A percentile compares a stretch with the other conserved stretches of the same genome.
These are phyloP conservation scores for Taphrina communis DNA, from an alignment of 1,139 yeast genomes.

Conservation along the genomic window DNA sequence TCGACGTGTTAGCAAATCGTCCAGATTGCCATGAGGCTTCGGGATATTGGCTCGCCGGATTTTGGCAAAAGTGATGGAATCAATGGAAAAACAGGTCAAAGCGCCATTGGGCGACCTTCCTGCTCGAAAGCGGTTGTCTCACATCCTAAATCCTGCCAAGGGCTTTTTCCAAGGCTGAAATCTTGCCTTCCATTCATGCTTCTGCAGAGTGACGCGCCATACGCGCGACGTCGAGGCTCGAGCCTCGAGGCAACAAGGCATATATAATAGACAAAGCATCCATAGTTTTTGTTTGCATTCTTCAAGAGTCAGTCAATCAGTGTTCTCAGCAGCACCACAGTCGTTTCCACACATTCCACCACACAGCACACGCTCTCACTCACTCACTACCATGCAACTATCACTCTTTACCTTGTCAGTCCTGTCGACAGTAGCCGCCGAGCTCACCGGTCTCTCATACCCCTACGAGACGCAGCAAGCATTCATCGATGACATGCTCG, in stretches of 20 bases:
- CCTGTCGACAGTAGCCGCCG: constrained; percentile 43
- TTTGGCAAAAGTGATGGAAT: constrained; percentile 2
- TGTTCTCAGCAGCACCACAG: background rate
- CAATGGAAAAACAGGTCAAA: background rate
- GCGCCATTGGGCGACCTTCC: constrained; percentile 8
- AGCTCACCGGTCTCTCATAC: constrained; percentile 46
- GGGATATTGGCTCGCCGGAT: background rate
- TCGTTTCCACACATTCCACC: constrained; percentile 4
- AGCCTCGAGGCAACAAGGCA: background rate
- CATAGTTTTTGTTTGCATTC: background rate
- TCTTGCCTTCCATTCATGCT: constrained; percentile 4
- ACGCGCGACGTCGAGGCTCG: background rate
- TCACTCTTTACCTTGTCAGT: constrained; percentile 36
- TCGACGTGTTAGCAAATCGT: background rate
- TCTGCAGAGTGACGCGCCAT: background rate
- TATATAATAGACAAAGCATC: constrained; percentile 4
- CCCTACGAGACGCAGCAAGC: constrained; percentile 45
- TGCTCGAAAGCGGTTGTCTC: constrained; percentile 21
- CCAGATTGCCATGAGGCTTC: background rate
- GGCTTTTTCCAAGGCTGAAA: constrained; percentile 3
- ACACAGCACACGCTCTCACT: background rate
- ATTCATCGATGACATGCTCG: constrained; percentile 53
- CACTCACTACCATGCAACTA: constrained; percentile 14
- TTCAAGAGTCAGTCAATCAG: constrained; percentile 1
- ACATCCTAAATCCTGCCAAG: constrained; percentile 9